phyloP scores from a whole-genome alignment of 2,329 filamentous ascomycete species.

The Ophiocordyceps robertsii region DNA sequence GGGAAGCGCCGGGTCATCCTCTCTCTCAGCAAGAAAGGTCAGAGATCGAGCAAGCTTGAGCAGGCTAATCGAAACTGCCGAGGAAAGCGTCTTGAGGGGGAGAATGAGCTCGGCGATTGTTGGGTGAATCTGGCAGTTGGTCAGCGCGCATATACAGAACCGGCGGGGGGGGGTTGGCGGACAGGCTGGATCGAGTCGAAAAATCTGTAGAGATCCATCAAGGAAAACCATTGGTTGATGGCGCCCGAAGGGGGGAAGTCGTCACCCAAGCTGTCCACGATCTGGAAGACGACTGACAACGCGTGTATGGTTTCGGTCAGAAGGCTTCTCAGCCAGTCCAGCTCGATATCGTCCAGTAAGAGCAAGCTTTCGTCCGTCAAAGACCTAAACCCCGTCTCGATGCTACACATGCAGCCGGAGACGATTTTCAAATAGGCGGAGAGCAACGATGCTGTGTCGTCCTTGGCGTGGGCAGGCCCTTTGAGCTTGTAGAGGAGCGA shows the following conservation, averaged over 20 bases:
- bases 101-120: conserved; percentile 36
- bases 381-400: conserved; percentile 33
- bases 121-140: conserved; percentile 19
- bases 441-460: conserved; percentile 30
- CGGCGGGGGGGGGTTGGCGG: conserved; percentile 3
- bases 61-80: conserved; percentile 57
- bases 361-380: conserved; percentile 35
- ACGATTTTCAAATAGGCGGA: conserved; percentile 34
- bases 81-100: conserved; percentile 56
- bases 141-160: conserved; percentile 6
- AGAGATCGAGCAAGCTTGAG: conserved; percentile 51
- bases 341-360: conserved; percentile 37
- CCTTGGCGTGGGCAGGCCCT: conserved; percentile 10
- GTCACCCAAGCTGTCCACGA: conserved; percentile 45
- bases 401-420: conserved; percentile 32
- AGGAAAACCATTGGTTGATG: conserved; percentile 59
- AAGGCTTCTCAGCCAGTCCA: conserved; percentile 47
- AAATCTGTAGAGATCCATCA: conserved; percentile 57
- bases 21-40: conserved; percentile 22
- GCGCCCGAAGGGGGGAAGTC: conserved; percentile 43
- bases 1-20: conserved; percentile 20
- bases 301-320: conserved; percentile 62
- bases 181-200: conserved; percentile 45
- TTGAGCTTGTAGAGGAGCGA: conserved; percentile 17
- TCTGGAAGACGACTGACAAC: conserved; percentile 59